Evolutionary conservation across 345 rosid species (phyloP), one percentile per base, ranked within the genome.

Genomic region (Psidium friedrichsthalianum): DNA sequence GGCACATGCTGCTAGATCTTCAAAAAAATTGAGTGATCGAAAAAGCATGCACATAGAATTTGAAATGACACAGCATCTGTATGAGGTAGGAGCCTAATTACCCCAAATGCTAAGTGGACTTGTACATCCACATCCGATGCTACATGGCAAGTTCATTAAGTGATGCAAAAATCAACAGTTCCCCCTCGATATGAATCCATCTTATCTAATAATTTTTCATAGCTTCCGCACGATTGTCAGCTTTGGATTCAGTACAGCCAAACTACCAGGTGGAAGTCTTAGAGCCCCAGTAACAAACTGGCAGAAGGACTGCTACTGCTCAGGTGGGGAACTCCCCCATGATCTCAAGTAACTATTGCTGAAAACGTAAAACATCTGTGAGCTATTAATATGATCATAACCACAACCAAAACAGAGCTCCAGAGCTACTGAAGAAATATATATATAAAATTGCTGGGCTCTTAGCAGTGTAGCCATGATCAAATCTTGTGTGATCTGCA

Each of bases 231-330:
- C 99, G 44, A 98, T 98, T 47, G 99, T 98, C 86, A 98, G 89
- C 91, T 95, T 98, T 56, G 99, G 99, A 89, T 94, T 96, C 74
- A 98, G 89, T 84, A 96, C 99, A 3, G 99, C 99, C 89, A 98
- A 87, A 83, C 99, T 99, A 83, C 99, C 99, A 49, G 99, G 98
- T 69, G 99, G 99, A 88, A 98, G 95, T 89, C 99, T 91, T n/a
- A 99, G 99, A 83, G 99, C 99, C 85, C 99, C 99, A 22, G 99
- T 98, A 55, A 98, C 99, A 89, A 96, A 98, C 82, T 95, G 99
- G 90, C 99, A 98, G 93, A 98, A 98, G 52, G 99, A 93, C 84
- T 95, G 94, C 91, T 98, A 99, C 87, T 94, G 96, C 91, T 98
- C 98, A 80, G 99, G 98, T 87, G 98, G 91, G n/a, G 86, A 98